Evolutionary conservation across 192 early-diverging fungal species (phyloP), one percentile per base, ranked within the genome.

Genomic region (Funneliformis geosporum): DNA sequence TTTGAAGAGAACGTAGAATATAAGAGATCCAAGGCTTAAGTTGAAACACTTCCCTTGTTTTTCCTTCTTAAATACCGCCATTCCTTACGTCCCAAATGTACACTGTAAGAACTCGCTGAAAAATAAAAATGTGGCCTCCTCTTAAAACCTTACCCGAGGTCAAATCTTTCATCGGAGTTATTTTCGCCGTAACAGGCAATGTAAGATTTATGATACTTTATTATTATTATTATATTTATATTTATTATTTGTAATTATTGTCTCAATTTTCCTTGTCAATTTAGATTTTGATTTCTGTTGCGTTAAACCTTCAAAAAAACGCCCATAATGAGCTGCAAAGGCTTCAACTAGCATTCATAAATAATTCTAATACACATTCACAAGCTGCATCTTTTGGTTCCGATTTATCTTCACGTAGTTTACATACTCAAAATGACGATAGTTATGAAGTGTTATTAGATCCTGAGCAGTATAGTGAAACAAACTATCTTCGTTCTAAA

Each of bases 251-350:
- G 6, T 23, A 46, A 4, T 39, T 33, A 33, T 65, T 33, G 16
- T 44, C 1, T 28, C 18, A 18, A 18, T 33, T 78, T 67, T 42
- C 5, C 14, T 27, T 46, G 23, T 25, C n/a, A 61, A 66, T 38
- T 11, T 79, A 90, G 89, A 85, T 90, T 71, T 83, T 90, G 27
- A 94, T 94, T 28, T 93, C 92, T 5, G 82, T 90, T 7, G 92
- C 92, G 1, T 85, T 94, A 47, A 94, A 94, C 80, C 76, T 94
- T 25, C 93, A 94, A 82, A 94, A 94, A 73, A 83, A 87, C 60
- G 92, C 91, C 21, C 85, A 86, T 42, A 86, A 86, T 79, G 82
- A 87, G 39, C 66, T 84, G 27, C 74, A 86, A 76, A 42, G 47
- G 43, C 42, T 14, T 68, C 28, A 70, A 79, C 18, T 71, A 33